These are phyloP conservation scores for Venturia nashicola DNA, from an alignment of 2,329 filamentous ascomycete species.

Conservation along the genomic window DNA sequence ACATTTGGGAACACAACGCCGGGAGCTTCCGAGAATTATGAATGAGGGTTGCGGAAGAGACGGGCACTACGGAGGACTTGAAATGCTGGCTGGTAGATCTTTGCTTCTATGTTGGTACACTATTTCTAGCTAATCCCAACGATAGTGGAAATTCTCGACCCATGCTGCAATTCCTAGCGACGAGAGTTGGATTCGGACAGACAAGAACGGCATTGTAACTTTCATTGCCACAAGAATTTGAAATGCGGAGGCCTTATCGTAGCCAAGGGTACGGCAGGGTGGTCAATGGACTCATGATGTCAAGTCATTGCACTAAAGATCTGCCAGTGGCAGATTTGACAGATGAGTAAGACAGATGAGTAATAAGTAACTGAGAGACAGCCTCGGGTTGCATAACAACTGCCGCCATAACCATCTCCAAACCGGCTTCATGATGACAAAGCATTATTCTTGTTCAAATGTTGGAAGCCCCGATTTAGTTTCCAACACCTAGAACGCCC, in stretches of 20 bases:
- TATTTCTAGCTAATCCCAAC: neutral
- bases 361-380: too few relatives aligned
- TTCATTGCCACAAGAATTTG: neutral
- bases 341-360: neutral
- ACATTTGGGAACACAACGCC: neutral
- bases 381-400: neutral
- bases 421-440: too few relatives aligned
- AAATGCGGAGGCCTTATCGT: neutral
- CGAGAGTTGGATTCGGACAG: neutral
- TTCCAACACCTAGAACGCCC: neutral
- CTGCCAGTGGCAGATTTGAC: neutral
- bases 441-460: neutral
- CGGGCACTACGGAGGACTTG: neutral
- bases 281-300: neutral
- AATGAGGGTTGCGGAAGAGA: neutral
- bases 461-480: neutral
- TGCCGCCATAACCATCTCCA: too few relatives aligned
- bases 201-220: neutral
- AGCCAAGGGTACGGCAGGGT: neutral
- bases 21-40: neutral
- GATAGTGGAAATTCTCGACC: neutral
- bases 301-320: neutral
- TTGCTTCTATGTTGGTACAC: neutral
- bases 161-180: neutral
- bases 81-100: neutral